A percentile compares a stretch with the other conserved stretches of the same genome.
phyloP scores from a whole-genome alignment of 805 yeast genomes.

The Wickerhamiella alocasiicola region DNA sequence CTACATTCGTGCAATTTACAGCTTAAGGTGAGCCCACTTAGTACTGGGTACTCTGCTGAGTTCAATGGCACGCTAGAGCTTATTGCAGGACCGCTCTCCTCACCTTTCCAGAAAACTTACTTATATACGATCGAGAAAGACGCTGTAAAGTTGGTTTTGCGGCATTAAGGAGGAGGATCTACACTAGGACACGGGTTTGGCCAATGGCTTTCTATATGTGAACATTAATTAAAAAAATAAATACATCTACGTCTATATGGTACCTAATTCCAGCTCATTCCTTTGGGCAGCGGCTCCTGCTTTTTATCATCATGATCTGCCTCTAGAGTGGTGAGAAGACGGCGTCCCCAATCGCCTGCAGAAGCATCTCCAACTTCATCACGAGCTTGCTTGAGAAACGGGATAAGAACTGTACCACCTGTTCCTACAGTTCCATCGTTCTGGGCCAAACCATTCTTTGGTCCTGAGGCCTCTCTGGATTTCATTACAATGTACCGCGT shows the following conservation, averaged over 20 bases:
- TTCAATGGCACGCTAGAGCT: slow-evolving; percentile 1
- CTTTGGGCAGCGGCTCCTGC: slow-evolving; percentile 4
- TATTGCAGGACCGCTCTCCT: neutral
- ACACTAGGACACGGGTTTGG: neutral
- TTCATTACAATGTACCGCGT: slow-evolving; percentile 76
- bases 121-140: slow-evolving; percentile 1
- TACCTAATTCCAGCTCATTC: slow-evolving; percentile 7
- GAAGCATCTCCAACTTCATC: slow-evolving; percentile 94
- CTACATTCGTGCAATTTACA: slow-evolving; percentile 3
- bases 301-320: neutral
- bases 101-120: neutral
- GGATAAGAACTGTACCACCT: slow-evolving; percentile 85
- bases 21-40: neutral
- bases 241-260: neutral
- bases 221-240: too few relatives aligned
- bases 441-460: slow-evolving; percentile 38
- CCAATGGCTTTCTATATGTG: neutral
- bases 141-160: neutral
- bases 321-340: slow-evolving; percentile 28
- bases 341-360: slow-evolving; percentile 83
- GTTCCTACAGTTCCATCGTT: slow-evolving; percentile 66
- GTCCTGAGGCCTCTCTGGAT: slow-evolving; percentile 46
- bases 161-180: too few relatives aligned
- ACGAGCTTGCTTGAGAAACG: slow-evolving; percentile 87
- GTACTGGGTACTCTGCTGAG: slow-evolving; percentile 3